Percentiles rank a stretch among this genome's conserved stretches.
Evolutionary conservation across 805 yeast genomes (phyloP).

Genomic region (Teunomyces kruisii): DNA sequence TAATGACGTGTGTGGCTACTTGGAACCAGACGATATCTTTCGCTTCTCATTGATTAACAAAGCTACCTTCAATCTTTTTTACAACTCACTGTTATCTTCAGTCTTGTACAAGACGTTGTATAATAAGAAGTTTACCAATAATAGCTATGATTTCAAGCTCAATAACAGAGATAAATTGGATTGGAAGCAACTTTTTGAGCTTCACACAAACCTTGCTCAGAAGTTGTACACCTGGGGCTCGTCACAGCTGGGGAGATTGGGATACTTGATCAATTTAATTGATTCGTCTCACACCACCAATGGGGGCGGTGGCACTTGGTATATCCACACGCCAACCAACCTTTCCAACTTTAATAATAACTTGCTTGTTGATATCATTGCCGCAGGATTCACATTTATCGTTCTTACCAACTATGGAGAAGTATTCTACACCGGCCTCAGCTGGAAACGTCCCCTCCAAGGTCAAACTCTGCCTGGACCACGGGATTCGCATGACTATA

Average conservation of each 20-base stretch:
- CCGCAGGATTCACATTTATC: slow-evolving; percentile 67
- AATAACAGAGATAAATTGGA: slow-evolving; percentile 27
- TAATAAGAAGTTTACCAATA: slow-evolving; percentile 37
- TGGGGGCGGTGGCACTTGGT: slow-evolving; percentile 16
- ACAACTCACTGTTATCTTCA: slow-evolving; percentile 25
- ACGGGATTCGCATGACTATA: slow-evolving; percentile 13
- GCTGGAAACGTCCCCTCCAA: slow-evolving; percentile 19
- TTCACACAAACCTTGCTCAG: slow-evolving; percentile 34
- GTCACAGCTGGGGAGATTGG: slow-evolving; percentile 45
- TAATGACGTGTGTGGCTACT: slow-evolving; percentile 28
- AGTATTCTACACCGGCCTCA: slow-evolving; percentile 52
- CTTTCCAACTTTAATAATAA: slow-evolving; percentile 34
- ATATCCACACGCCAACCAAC: slow-evolving; percentile 39
- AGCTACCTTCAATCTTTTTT: slow-evolving; percentile 37
- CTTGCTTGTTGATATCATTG: slow-evolving; percentile 47
- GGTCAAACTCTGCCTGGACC: slow-evolving; percentile 31
- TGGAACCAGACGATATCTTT: slow-evolving; percentile 40
- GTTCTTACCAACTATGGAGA: slow-evolving; percentile 56
- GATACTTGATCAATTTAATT: slow-evolving; percentile 32
- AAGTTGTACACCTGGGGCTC: slow-evolving; percentile 54
- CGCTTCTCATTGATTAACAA: slow-evolving; percentile 26
- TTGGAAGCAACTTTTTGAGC: slow-evolving; percentile 51
- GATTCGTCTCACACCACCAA: slow-evolving; percentile 19
- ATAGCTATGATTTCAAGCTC: slow-evolving; percentile 40
- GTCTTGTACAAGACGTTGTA: slow-evolving; percentile 39